A percentile compares a stretch with the other conserved stretches of the same genome.
Evolutionary conservation across 129 eudicot genomes (phyloP).

Genomic region (Saussurea involucrata): DNA sequence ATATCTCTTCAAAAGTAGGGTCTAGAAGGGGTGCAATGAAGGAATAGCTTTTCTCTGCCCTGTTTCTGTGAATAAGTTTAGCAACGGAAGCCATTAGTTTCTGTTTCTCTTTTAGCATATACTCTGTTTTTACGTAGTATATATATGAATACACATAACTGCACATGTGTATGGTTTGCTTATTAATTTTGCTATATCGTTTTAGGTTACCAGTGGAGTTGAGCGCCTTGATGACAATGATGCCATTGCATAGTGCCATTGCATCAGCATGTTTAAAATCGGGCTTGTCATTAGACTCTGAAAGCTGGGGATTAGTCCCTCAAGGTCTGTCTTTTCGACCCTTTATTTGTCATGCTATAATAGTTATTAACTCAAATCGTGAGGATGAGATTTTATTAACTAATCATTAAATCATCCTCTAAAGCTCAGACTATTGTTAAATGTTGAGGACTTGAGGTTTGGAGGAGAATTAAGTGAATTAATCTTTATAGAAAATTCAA

Average conservation of each 20-base stretch:
- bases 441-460: not conserved
- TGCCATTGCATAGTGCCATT: slow-evolving; percentile 72
- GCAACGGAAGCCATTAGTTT: not conserved
- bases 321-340: slow-evolving; percentile 43
- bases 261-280: slow-evolving; percentile 63
- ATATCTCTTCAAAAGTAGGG: not conserved
- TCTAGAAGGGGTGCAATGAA: not conserved
- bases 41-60: not conserved
- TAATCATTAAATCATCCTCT: not conserved
- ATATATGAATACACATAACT: not conserved
- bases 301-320: slow-evolving; percentile 69
- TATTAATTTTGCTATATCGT: not conserved
- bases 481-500: not conserved
- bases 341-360: not conserved
- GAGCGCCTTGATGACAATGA: slow-evolving; percentile 51
- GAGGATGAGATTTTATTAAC: not conserved
- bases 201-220: slow-evolving; percentile 58
- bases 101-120: no score
- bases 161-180: not conserved
- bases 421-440: not conserved
- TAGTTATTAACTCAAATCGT: not conserved
- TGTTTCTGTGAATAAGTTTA: not conserved
- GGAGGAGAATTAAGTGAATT: not conserved
- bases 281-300: slow-evolving; percentile 41
- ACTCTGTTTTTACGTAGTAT: not conserved